Base-by-base conservation (phyloP, 768 basidiomycete species). In the Lyophyllum atratum region DNA sequence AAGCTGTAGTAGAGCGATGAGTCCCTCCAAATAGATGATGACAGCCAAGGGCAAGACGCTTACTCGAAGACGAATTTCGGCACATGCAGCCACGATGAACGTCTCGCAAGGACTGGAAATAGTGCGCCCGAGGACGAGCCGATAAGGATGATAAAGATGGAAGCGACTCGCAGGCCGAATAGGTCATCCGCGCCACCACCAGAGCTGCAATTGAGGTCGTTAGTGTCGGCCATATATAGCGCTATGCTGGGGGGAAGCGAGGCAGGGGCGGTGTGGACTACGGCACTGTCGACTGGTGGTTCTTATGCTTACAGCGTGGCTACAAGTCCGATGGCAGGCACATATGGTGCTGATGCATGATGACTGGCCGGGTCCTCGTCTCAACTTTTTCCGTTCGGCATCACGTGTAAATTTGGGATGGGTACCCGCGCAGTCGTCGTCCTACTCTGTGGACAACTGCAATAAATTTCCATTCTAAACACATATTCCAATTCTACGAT, bases 61-160 rank as follows among this genome's bases (percentile, higher is more conserved):
- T 52, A 92, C 91, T 95, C 87, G 58, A 90, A 93, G 2, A 87
- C 70, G 34, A 68, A 55, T 47, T 78, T 80, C 12, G 90, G 90
- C 3, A 91, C 75, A 47, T 70, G 75, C 11, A 91, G 55, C 76
- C 78, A 78, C 8, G 65, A 72, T 0, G 82, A 75, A 48, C 82
- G 76, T 46, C 66, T 77, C 5, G 87, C 80, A 22, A 92, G 64
- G 29, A 93, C 77, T 15, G 92, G 92, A 72, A 93, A 90, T 51
- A 87, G 72, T 4, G 90, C 82, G 15, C 90, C 91, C 10, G 68
- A 61, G 8, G 74, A 71, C 2, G 89, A 88, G 22, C 83, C 80
- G 3, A 75, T 66, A 56, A 90, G 76, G 65, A 93, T 84, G 63
- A 94, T 77, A 72, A 93, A 93, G 60, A 93, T 71, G 21, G 90